Percentiles rank a stretch among this genome's conserved stretches.
Conservation (phyloP, 768 basidiomycete genomes). For the Mycena epipterygia region DNA sequence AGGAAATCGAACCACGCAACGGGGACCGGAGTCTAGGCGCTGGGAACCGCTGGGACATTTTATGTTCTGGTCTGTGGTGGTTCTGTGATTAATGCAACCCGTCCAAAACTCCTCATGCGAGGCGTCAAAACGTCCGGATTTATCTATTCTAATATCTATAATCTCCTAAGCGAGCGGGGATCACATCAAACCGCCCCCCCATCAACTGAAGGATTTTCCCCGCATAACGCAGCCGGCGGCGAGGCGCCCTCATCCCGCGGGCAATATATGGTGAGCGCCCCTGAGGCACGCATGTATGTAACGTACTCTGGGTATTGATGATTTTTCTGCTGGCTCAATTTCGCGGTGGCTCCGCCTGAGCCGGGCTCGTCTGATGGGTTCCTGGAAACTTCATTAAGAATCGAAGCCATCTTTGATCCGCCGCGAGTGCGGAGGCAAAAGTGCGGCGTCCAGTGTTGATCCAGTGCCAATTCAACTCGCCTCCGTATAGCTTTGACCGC, state of each 20-base stretch:
- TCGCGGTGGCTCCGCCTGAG: slow-evolving; percentile 4
- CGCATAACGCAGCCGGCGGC: slow-evolving; percentile 10
- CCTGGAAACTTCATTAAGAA: slow-evolving; percentile 31
- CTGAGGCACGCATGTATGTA: too few species aligned
- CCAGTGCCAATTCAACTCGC: too few species aligned
- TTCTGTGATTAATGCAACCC: slow-evolving; percentile 28
- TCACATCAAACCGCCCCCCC: slow-evolving; percentile 15
- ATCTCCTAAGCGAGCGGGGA: slow-evolving; percentile 11
- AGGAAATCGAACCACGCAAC: not conserved
- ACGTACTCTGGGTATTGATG: too few species aligned
- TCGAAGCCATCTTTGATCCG: slow-evolving; percentile 30
- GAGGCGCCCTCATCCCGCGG: not conserved
- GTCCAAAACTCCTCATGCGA: slow-evolving; percentile 17
- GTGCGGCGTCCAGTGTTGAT: too few species aligned
- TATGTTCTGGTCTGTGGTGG: too few species aligned
- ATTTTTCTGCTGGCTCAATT: slow-evolving; percentile 9
- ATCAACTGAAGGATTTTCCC: not conserved
- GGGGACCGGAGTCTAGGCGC: slow-evolving; percentile 2
- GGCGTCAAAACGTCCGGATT: slow-evolving; percentile 24
- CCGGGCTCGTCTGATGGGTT: slow-evolving; percentile 11
- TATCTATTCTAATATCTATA: not conserved
- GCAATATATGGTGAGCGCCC: too few species aligned
- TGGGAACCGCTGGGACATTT: slow-evolving; percentile 11
- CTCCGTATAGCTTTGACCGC: not conserved
- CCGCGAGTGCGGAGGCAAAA: not conserved